Conservation (phyloP, 176 grass and related monocot genomes). For the Bolboschoenus planiculmis region DNA sequence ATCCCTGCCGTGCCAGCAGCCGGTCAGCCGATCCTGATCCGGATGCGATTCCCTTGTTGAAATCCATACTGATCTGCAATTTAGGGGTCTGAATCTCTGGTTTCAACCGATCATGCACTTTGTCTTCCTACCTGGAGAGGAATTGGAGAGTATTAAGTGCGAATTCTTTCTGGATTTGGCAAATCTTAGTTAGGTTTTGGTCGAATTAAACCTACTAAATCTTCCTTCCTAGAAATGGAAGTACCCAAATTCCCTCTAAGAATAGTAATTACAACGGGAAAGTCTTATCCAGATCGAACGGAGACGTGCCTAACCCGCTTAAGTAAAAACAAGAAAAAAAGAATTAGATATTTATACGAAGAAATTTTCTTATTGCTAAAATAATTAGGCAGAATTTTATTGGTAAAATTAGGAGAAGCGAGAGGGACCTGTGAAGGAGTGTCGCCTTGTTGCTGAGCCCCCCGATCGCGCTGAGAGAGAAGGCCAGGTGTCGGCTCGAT, state of each 20-base stretch:
- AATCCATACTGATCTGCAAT: constrained; percentile 16
- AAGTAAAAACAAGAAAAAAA: constrained; percentile 8
- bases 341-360: neutral
- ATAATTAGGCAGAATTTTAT: neutral
- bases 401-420: neutral
- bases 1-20: constrained; percentile 50
- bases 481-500: constrained; percentile 33
- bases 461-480: constrained; percentile 8
- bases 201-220: neutral
- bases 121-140: neutral
- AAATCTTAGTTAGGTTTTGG: constrained; percentile 4
- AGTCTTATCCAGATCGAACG: constrained; percentile 11
- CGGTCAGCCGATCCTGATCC: constrained; percentile 13
- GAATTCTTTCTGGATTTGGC: neutral
- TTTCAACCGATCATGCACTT: neutral
- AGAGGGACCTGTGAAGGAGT: constrained; percentile 16
- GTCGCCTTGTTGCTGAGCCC: neutral
- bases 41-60: constrained; percentile 37
- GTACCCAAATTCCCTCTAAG: neutral
- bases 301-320: neutral
- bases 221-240: constrained; percentile 8
- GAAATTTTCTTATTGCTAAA: neutral
- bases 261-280: neutral
- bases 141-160: neutral
- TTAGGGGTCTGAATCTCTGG: neutral